Base-by-base conservation (phyloP, 2,329 filamentous ascomycete genomes). In the Sarocladium kiliense region DNA sequence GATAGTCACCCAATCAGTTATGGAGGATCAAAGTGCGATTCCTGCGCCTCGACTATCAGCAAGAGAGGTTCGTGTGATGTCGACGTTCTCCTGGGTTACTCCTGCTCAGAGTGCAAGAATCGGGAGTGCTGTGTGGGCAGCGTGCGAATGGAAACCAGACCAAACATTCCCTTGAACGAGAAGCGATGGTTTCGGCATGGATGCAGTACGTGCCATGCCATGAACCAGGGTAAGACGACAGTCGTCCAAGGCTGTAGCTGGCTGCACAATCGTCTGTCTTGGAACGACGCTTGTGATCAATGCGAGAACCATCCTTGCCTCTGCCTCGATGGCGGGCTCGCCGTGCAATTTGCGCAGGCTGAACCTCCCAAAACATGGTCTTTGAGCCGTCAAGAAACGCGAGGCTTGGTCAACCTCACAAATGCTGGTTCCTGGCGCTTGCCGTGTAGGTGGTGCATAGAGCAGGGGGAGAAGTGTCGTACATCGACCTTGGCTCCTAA, bases 151-250 rank as follows among this genome's bases (percentile, higher is more conserved):
- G 34, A 56, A 11, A 50, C 42, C 9, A 55, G 58, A 32, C 62
- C 61, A 23, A 63, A 58, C 2, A 34, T 57, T 1, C 58, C 59
- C 3, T 57, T 59, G 47, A 60, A 59, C 7, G 39, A 50, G 27
- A 6, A 18, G 18, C 51, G 49, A 11, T 66, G 64, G 64, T 62
- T 62, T 30, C 63, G 64, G 1, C 61, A 57, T 36, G 55, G 57
- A 3, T 66, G 65, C 45, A 63, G 64, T 3, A 55, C 57, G 10
- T 66, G 65, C 54, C 51, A 45, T 1, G 59, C 58, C 25, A 54
- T 55, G n/a, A 53, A 37, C 16, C 27, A 47, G 34, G 59, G 50
- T n/a, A 58, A 42, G 11, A 44, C 12, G 30, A 26, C 21, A 26
- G 21, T 55, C 10, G 34, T 44, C 1, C 7, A 6, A 5, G 55